These are phyloP conservation scores for Geoglossum glabrum DNA, from an alignment of 495 filamentous ascomycete species.

Conservation along the genomic window DNA sequence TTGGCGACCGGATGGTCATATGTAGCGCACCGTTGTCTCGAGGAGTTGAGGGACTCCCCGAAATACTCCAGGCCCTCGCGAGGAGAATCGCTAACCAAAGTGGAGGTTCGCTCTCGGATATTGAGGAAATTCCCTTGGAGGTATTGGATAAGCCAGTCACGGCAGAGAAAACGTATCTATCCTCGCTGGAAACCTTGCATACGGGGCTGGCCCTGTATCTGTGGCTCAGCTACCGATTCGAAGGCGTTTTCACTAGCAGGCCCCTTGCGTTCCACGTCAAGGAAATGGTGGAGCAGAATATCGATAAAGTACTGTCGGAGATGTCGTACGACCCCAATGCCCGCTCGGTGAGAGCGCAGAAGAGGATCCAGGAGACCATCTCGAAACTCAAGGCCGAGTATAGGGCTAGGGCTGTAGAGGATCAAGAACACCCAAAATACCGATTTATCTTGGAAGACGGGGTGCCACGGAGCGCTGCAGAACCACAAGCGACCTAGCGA, in stretches of 20 bases:
- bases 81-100: slow-evolving; percentile 41
- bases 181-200: slow-evolving; percentile 53
- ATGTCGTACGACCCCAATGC: slow-evolving; percentile 8
- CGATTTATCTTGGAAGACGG: not conserved
- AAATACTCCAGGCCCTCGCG: slow-evolving; percentile 38
- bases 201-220: slow-evolving; percentile 65
- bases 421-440: not conserved
- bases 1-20: slow-evolving; percentile 54
- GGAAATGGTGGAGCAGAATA: slow-evolving; percentile 51
- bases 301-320: slow-evolving; percentile 42
- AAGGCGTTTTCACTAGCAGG: slow-evolving; percentile 62
- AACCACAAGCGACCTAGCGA: too few relatives aligned
- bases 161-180: slow-evolving; percentile 31
- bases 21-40: slow-evolving; percentile 38
- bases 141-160: slow-evolving; percentile 36
- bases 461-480: too few relatives aligned
- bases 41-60: slow-evolving; percentile 7
- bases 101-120: slow-evolving; percentile 43
- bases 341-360: not conserved
- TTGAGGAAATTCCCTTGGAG: slow-evolving; percentile 42
- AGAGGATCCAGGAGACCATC: not conserved
- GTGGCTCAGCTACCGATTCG: slow-evolving; percentile 57
- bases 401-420: not conserved
- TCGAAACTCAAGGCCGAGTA: not conserved
- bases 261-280: slow-evolving; percentile 66